Conservation (phyloP, 805 yeast species). For the Yarrowia sp. region DNA sequence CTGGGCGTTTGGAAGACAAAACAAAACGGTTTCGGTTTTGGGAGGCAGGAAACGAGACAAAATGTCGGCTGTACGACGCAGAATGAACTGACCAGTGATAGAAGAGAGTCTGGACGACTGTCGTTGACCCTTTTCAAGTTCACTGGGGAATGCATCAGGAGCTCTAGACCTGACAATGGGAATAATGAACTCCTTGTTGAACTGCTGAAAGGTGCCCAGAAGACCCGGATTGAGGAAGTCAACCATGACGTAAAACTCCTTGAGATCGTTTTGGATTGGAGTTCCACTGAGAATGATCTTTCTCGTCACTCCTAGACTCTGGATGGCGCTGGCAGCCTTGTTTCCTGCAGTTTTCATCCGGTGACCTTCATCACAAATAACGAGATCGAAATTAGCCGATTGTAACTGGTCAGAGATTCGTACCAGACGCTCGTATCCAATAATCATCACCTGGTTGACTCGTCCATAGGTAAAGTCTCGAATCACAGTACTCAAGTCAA, state of each 20-base stretch:
- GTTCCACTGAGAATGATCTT: conserved; percentile 79
- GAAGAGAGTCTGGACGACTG: conserved; percentile 61
- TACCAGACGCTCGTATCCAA: conserved; percentile 85
- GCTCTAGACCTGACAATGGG: conserved; percentile 77
- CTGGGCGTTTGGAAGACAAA: conserved; percentile 66
- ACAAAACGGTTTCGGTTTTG: conserved; percentile 69
- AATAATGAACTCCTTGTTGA: conserved; percentile 48
- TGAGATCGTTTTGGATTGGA: conserved; percentile 88
- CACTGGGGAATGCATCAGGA: conserved; percentile 49
- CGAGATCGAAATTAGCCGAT: conserved; percentile 51
- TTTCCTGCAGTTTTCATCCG: conserved; percentile 72
- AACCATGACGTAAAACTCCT: conserved; percentile 74
- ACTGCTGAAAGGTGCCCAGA: conserved; percentile 57
- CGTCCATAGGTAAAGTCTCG: conserved; percentile 59
- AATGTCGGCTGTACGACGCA: conserved; percentile 67
- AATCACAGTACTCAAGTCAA: conserved; percentile 54
- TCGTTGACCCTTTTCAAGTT: conserved; percentile 55
- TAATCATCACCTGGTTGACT: conserved; percentile 76
- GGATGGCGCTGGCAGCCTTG: conserved; percentile 64
- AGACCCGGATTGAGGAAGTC: conserved; percentile 84
- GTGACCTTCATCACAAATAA: conserved; percentile 96
- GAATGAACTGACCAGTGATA: conserved; percentile 61
- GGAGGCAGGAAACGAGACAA: conserved; percentile 59
- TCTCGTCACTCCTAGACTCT: conserved; percentile 50
- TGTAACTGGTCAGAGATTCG: conserved; percentile 41